Evolutionary conservation across 208 protist species (phyloP).

Genomic region (Crithidia brevicula): DNA sequence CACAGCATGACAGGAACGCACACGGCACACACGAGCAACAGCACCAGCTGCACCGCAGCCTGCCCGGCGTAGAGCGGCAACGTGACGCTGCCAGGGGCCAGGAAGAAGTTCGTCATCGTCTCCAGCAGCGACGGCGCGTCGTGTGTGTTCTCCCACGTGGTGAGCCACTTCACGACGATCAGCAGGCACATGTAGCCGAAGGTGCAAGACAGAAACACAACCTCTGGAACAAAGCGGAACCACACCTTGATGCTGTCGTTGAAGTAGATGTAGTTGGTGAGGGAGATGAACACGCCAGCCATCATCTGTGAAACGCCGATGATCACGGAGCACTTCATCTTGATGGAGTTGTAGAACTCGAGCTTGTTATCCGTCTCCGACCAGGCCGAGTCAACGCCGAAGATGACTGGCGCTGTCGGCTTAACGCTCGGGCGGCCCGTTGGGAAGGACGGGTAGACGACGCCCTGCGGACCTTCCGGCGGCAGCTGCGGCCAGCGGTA

Average conservation of each 20-base stretch:
- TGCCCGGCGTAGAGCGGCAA: slow-evolving; percentile 82
- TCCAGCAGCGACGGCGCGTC: slow-evolving; percentile 88
- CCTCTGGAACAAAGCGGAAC: slow-evolving; percentile 96
- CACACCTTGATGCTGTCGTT: slow-evolving; percentile 80
- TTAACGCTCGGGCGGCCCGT: slow-evolving; percentile 51
- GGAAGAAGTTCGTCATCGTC: slow-evolving; percentile 95
- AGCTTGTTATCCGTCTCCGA: slow-evolving; percentile 96
- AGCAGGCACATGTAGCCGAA: slow-evolving; percentile 98
- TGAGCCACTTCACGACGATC: slow-evolving; percentile 98
- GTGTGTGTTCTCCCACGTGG: slow-evolving; percentile 86
- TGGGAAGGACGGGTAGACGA: slow-evolving; percentile 55
- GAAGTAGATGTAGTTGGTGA: slow-evolving; percentile 93
- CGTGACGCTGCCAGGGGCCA: slow-evolving; percentile 78
- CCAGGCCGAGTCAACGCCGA: slow-evolving; percentile 92
- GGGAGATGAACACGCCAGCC: slow-evolving; percentile 92
- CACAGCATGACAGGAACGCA: slow-evolving; percentile 87
- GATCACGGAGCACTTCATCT: slow-evolving; percentile 99
- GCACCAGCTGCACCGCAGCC: slow-evolving; percentile 77
- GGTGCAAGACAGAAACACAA: slow-evolving; percentile 94
- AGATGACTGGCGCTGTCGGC: slow-evolving; percentile 48
- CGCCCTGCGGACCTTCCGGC: slow-evolving; percentile 49
- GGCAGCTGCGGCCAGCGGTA: slow-evolving; percentile 60
- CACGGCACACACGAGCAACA: slow-evolving; percentile 71
- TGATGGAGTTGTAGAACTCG: slow-evolving; percentile 98
- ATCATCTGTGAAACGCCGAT: slow-evolving; percentile 97